Conservation (phyloP, 176 grass and related monocot genomes). For the Alopecurus myosuroides region DNA sequence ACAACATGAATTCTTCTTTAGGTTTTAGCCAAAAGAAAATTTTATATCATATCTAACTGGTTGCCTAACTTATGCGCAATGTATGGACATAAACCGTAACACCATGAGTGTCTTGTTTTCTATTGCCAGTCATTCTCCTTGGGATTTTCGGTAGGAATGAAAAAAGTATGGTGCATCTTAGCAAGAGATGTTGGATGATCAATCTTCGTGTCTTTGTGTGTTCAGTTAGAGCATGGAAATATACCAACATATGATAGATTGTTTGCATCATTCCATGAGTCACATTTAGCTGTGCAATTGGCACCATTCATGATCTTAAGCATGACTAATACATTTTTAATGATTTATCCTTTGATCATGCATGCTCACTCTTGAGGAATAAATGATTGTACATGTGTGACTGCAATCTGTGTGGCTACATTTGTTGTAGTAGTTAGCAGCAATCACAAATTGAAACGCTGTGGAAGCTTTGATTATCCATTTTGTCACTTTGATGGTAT, state of each 20-base stretch:
- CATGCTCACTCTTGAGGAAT: no score
- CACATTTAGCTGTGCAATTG: neutral
- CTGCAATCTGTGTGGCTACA: no score
- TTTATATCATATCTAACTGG: neutral
- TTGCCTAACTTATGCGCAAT: neutral
- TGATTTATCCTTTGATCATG: no score
- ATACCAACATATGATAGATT: neutral
- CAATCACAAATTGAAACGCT: no score
- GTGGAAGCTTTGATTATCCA: no score
- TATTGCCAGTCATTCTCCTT: neutral
- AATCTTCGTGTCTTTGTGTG: neutral
- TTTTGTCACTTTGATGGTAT: no score
- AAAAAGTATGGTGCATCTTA: neutral
- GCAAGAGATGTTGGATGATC: neutral
- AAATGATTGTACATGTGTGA: no score
- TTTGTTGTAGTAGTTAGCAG: no score
- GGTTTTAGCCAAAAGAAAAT: neutral
- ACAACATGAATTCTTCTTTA: neutral
- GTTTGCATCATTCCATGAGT: neutral
- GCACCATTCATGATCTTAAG: neutral
- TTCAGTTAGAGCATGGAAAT: neutral
- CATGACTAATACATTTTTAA: no score
- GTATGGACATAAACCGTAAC: neutral
- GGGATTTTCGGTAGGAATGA: neutral
- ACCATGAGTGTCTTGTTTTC: neutral